phyloP scores from a whole-genome alignment of 2,329 filamentous ascomycete species.

The Aureobasidium musti region DNA sequence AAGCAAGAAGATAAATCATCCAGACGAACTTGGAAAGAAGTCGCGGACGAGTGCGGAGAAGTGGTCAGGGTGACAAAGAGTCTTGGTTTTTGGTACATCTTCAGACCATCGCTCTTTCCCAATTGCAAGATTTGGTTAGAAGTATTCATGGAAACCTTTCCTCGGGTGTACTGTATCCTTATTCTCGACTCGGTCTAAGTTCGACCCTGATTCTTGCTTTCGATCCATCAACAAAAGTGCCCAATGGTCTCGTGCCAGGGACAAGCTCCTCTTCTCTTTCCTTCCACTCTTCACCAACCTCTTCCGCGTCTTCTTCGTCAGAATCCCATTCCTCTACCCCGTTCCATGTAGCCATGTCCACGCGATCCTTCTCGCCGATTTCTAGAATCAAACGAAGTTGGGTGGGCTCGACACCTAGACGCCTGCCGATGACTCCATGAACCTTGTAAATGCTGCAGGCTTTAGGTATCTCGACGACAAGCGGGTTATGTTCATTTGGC shows the following conservation, averaged over 20 bases:
- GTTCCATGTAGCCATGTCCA: slow-evolving; percentile 58
- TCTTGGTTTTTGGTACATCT: background rate
- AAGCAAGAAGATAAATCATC: background rate
- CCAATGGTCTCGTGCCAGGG: slow-evolving; percentile 77
- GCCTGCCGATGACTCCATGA: slow-evolving; percentile 71
- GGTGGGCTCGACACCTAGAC: slow-evolving; percentile 68
- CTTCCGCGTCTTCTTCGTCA: slow-evolving; percentile 45
- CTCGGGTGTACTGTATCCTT: background rate
- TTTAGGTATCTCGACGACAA: slow-evolving; percentile 63
- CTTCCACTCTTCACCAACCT: slow-evolving; percentile 58
- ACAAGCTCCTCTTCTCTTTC: slow-evolving; percentile 77
- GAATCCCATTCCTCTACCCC: slow-evolving; percentile 45
- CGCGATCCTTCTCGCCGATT: slow-evolving; percentile 86
- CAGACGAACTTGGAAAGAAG: background rate
- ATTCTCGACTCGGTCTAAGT: slow-evolving; percentile 34
- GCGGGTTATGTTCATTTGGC: slow-evolving; percentile 30
- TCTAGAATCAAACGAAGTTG: slow-evolving; percentile 75
- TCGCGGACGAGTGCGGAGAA: background rate
- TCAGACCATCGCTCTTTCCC: background rate
- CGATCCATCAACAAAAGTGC: slow-evolving; percentile 75
- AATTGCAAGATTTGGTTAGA: too few relatives aligned
- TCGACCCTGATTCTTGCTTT: slow-evolving; percentile 74
- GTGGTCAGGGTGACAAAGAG: background rate
- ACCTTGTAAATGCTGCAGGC: slow-evolving; percentile 79
- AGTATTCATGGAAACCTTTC: background rate